These are phyloP conservation scores for Karstenula rhodostoma DNA, from an alignment of 2,329 filamentous ascomycete species.

Conservation along the genomic window DNA sequence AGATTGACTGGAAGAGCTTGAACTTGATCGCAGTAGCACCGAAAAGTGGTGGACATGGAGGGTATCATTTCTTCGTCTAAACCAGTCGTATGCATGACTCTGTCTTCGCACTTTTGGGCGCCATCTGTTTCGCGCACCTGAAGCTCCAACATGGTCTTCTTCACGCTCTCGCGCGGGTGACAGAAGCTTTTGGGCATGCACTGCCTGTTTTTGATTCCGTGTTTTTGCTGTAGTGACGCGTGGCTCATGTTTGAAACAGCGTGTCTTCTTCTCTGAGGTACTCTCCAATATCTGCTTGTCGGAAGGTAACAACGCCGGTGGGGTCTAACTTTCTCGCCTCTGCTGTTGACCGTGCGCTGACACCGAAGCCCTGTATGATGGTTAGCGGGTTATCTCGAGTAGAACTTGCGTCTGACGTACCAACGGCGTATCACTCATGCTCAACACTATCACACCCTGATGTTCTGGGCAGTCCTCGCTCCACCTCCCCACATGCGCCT, in stretches of 20 bases:
- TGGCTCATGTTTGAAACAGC: slow-evolving; percentile 63
- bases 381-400: slow-evolving; percentile 9
- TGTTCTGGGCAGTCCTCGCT: slow-evolving; percentile 94
- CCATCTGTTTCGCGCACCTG: no score
- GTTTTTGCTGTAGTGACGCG: not conserved
- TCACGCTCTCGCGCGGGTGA: not conserved
- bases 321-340: slow-evolving; percentile 87
- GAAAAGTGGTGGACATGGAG: not conserved
- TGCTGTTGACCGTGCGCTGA: slow-evolving; percentile 85
- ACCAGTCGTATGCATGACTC: not conserved
- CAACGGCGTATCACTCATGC: slow-evolving; percentile 87
- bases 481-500: slow-evolving; percentile 83
- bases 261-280: slow-evolving; percentile 85
- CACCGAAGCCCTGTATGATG: slow-evolving; percentile 78
- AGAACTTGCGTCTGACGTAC: slow-evolving; percentile 49
- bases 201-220: not conserved
- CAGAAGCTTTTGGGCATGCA: not conserved
- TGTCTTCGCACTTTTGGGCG: not conserved
- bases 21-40: not conserved
- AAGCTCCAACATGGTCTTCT: not conserved
- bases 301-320: slow-evolving; percentile 86
- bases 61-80: slow-evolving; percentile 15
- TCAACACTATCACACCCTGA: slow-evolving; percentile 87
- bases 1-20: no score
- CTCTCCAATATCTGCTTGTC: slow-evolving; percentile 93